Evolutionary conservation across 2,329 filamentous ascomycete species (phyloP).

Genomic region (Trichoderma semiorbis): DNA sequence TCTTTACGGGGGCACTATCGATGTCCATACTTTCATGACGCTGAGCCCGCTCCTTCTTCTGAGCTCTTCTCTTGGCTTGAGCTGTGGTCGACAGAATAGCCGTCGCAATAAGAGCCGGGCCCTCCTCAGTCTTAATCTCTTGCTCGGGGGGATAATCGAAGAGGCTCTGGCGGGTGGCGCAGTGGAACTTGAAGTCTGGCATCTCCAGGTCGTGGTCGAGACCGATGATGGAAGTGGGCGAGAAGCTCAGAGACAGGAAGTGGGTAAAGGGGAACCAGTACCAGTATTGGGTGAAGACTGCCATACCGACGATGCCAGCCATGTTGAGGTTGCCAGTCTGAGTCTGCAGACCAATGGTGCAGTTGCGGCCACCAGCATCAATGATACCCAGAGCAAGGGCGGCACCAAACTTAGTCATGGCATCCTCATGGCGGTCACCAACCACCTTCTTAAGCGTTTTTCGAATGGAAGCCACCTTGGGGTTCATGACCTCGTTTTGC

Average conservation of each 20-base stretch:
- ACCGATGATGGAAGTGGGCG: conserved; percentile 93
- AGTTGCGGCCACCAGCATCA: conserved; percentile 95
- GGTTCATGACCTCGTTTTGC: conserved; percentile 98
- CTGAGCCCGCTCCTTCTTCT: conserved; percentile 89
- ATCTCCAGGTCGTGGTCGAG: conserved; percentile 92
- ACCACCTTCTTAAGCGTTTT: conserved; percentile 95
- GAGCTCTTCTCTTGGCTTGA: conserved; percentile 90
- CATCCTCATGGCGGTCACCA: conserved; percentile 92
- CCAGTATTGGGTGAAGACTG: conserved; percentile 99
- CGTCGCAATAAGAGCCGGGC: conserved; percentile 88
- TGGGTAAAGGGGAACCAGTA: conserved; percentile 99
- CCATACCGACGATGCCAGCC: conserved; percentile 96
- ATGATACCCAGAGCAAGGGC: conserved; percentile 94
- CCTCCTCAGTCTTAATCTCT: conserved; percentile 91
- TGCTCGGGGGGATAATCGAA: conserved; percentile 98
- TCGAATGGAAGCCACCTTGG: conserved; percentile 85
- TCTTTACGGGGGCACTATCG: conserved; percentile 63
- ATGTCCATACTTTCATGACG: conserved; percentile 94
- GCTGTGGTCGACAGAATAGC: conserved; percentile 95
- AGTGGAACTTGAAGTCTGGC: conserved; percentile 92
- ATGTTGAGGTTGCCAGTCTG: conserved; percentile 99
- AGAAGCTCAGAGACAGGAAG: conserved; percentile 93
- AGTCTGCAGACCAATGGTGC: conserved; percentile 95
- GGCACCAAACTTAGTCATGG: conserved; percentile 98
- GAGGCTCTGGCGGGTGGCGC: conserved; percentile 86